phyloP scores from a whole-genome alignment of 2,329 filamentous ascomycete genomes.

The Trichophyton schoenleinii region DNA sequence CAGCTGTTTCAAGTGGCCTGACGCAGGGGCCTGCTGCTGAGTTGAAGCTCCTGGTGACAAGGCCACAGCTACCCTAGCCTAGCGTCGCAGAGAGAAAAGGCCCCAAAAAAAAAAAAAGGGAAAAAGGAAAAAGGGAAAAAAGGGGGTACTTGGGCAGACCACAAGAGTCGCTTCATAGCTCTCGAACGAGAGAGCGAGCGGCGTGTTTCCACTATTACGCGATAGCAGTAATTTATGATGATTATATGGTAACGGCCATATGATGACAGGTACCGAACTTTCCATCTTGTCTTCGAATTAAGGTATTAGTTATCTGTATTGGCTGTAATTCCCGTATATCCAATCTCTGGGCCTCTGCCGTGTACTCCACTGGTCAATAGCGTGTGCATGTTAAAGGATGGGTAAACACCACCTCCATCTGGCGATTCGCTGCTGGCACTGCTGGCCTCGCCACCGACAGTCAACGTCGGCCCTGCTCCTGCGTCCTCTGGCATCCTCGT shows the following conservation, averaged over 20 bases:
- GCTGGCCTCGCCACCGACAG: too few relatives aligned
- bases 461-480: too few relatives aligned
- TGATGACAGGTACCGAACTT: background rate
- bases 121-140: background rate
- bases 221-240: slow-evolving; percentile 1
- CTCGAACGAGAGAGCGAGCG: background rate
- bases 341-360: too few relatives aligned
- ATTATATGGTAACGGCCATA: too few relatives aligned
- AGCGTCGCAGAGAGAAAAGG: background rate
- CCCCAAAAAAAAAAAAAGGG: background rate
- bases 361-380: background rate
- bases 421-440: background rate
- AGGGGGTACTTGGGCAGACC: too few relatives aligned
- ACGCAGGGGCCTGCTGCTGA: background rate
- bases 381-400: background rate
- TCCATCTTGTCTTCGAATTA: background rate
- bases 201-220: slow-evolving; percentile 4
- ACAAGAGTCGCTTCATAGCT: too few relatives aligned
- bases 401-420: background rate
- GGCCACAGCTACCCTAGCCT: slow-evolving; percentile 6
- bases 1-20: background rate
- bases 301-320: background rate
- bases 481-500: too few relatives aligned
- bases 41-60: background rate
- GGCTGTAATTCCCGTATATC: background rate